Percentiles rank a stretch among this genome's conserved stretches.
Conservation (phyloP, 306 rosid genomes). For the Acacia acuminata region DNA sequence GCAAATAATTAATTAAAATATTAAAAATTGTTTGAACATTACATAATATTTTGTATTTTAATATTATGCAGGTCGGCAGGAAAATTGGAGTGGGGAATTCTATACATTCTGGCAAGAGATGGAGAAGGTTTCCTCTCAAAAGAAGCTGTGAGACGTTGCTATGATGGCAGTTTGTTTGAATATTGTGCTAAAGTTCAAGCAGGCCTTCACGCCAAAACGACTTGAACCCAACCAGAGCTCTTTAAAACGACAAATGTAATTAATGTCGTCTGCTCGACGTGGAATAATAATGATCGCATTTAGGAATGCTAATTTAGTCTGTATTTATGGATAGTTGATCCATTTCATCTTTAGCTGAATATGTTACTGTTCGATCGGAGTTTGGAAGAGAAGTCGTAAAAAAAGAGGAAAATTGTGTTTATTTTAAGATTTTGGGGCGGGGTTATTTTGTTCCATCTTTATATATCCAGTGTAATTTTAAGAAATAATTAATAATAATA, state of each 20-base stretch:
- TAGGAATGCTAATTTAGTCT: no score
- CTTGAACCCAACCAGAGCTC: slow-evolving; percentile 11
- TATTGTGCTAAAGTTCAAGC: slow-evolving; percentile 66
- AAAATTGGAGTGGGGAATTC: slow-evolving; percentile 68
- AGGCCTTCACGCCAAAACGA: slow-evolving; percentile 40
- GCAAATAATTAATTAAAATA: not conserved
- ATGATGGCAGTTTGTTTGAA: slow-evolving; percentile 86
- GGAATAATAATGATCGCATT: no score
- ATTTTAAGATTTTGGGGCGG: no score
- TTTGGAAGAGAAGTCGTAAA: no score
- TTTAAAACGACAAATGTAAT: not conserved
- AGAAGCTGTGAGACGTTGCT: slow-evolving; percentile 76
- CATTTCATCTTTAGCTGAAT: no score
- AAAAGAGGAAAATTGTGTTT: no score
- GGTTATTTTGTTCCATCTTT: no score
- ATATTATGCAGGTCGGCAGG: slow-evolving; percentile 52
- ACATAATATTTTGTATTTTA: not conserved
- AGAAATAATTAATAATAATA: no score
- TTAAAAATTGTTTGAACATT: no score
- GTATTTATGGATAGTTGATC: no score
- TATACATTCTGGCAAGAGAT: slow-evolving; percentile 76
- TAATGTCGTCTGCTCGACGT: not conserved
- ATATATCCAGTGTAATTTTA: no score
- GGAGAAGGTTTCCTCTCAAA: slow-evolving; percentile 70
- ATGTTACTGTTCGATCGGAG: no score